Evolutionary conservation across 2,329 filamentous ascomycete species (phyloP), one percentile per base, ranked within the genome.

Genomic region (Stagonosporopsis vannaccii): DNA sequence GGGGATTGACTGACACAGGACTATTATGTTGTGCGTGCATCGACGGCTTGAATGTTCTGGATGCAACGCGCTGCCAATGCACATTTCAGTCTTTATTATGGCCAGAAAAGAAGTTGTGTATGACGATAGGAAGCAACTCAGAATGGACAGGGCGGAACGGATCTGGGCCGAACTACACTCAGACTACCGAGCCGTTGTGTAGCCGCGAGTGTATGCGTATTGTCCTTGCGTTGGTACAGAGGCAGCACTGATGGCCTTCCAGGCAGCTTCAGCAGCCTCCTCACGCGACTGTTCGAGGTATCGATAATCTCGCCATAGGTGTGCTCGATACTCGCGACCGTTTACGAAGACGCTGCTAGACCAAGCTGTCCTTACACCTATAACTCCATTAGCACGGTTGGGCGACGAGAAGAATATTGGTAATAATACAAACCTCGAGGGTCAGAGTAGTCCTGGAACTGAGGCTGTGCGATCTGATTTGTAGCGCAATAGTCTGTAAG

Each of bases 381-480:
- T 2, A 11, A 12, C 26, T 22, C 52, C 55, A 52, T 67, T 43
- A 70, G 69, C 37, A 4, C 51, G 20, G 23, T 39, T 35, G 19
- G 15, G 17, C 22, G 23, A 7, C 13, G 11, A 17, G 17, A 40
- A 20, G 13, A 30, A 17, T 15, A 11, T 11, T 17, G 25, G 20
- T 23, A 9, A 26, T n/a, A 17, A 22, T 59, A 52, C 68, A 39
- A 61, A 74, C 72, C 72, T 72, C 72, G 64, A 49, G 72, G 72
- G 50, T 75, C 72, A 28, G 70, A 73, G 60, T 73, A 75, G 56
- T 75, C 72, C 57, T 73, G 72, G 60, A 70, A 75, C 42, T 73
- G 72, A 39, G 71, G 71, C 53, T 72, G 70, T 35, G 72, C 72
- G 49, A 75, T 70, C 54, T 69, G 66, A 40, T 75, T 70, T 22